Conservation (phyloP, 345 rosid species). For the Anastatica hierochuntica region DNA sequence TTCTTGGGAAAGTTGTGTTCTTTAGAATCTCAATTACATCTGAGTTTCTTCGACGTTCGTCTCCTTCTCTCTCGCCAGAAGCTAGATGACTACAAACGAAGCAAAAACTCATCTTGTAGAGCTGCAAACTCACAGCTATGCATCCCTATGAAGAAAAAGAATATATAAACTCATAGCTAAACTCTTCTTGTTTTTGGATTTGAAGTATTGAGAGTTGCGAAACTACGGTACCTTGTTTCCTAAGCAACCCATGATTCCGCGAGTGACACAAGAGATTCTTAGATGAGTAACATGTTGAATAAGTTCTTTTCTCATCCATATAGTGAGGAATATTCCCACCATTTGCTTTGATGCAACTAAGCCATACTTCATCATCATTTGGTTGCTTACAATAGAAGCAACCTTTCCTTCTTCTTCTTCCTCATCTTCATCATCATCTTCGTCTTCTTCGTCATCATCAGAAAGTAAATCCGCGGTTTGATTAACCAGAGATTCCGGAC, state of each 20-base stretch:
- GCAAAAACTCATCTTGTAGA: constrained; percentile 81
- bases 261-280: constrained; percentile 55
- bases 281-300: constrained; percentile 69
- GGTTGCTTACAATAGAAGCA: constrained; percentile 25
- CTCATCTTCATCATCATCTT: constrained; percentile 28
- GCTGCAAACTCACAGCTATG: constrained; percentile 75
- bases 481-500: constrained; percentile 42
- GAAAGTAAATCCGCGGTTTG: constrained; percentile 51
- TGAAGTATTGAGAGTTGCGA: neutral
- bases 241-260: constrained; percentile 88
- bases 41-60: constrained; percentile 68
- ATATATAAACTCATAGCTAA: neutral
- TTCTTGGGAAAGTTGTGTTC: constrained; percentile 72
- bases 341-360: constrained; percentile 82
- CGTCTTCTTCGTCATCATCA: constrained; percentile 58
- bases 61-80: constrained; percentile 95
- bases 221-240: constrained; percentile 69
- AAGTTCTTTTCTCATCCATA: constrained; percentile 83
- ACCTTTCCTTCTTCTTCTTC: constrained; percentile 8
- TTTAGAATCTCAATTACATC: constrained; percentile 74
- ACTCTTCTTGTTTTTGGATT: neutral
- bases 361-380: constrained; percentile 48
- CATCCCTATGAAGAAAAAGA: constrained; percentile 50
- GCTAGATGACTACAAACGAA: constrained; percentile 91
- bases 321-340: constrained; percentile 90